Base-by-base conservation (phyloP, 2,329 filamentous ascomycete species). In the Diaporthe aspalathi region DNA sequence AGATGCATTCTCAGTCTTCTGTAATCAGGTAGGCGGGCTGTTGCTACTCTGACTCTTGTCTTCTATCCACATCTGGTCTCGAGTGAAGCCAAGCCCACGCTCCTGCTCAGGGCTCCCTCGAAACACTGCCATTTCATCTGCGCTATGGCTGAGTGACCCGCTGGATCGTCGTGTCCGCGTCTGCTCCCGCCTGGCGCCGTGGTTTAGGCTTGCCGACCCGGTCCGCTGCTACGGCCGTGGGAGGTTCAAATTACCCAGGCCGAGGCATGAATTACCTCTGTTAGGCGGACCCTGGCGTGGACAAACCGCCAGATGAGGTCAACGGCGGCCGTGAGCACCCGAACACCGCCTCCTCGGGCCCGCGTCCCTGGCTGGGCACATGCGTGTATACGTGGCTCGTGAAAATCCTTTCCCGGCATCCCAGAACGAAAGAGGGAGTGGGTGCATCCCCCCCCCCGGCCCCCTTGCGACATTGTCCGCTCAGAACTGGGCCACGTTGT, bases 401-500 rank as follows among this genome's bases (percentile, higher is more conserved):
- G 5, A 24, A 24, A n/a, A 20, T 50, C 22, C 35, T n/a, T 38
- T 24, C 57, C n/a, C 14, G 32, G 11, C 57, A 38, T 24, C 29
- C 57, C 45, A 40, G 7, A 53, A 54, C 24, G n/a, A 24, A 24
- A 20, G 20, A 22, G 12, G 11, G 2, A 38, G 11, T 38, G 9
- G 12, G 35, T 7, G 35, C 35, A 7, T 16, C 1, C 12, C 3
- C 16, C 43, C 43, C 14, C 22, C 27, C 38, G 12, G 14, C 27
- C 27, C 3, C n/a, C n/a, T n/a, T n/a, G n/a, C 32, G 8, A 8
- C 32, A 32, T 38, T 38, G 35, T 20, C 1, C 22, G 35, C 77
- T 81, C 79, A 97, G 79, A 97, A 84, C 84, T 97, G 95, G 72
- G 94, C 89, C 78, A 94, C 90, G 75, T 97, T 94, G 81, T 97